A percentile compares a stretch with the other conserved stretches of the same genome.
Evolutionary conservation across 2,329 filamentous ascomycete genomes (phyloP).

Genomic region (Fusarium cicatricum): DNA sequence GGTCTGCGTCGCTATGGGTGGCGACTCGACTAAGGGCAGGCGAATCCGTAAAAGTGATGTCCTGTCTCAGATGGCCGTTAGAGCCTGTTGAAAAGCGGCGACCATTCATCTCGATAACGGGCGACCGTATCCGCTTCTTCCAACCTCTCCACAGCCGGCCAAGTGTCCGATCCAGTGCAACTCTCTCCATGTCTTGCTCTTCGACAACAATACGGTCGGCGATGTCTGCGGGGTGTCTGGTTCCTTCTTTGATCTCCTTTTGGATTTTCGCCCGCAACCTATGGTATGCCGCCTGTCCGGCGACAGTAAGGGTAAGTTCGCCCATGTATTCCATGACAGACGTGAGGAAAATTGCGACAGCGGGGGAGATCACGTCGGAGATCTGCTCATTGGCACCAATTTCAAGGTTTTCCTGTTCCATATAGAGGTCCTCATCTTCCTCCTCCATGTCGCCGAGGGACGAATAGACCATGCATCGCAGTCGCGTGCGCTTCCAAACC

Average conservation of each 20-base stretch:
- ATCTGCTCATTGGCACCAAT: conserved; percentile 63
- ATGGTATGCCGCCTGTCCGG: conserved; percentile 82
- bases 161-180: conserved; percentile 87
- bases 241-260: conserved; percentile 64
- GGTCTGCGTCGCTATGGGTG: conserved; percentile 44
- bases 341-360: conserved; percentile 94
- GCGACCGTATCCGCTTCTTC: conserved; percentile 82
- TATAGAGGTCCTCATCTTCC: conserved; percentile 91
- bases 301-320: conserved; percentile 87
- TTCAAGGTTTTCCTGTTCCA: conserved; percentile 79
- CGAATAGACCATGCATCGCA: conserved; percentile 98
- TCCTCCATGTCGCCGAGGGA: conserved; percentile 97
- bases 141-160: conserved; percentile 93
- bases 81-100: conserved; percentile 61
- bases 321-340: conserved; percentile 94
- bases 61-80: conserved; percentile 41
- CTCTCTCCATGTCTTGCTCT: conserved; percentile 90
- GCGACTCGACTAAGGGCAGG: conserved; percentile 40
- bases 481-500: conserved; percentile 90
- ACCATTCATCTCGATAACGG: conserved; percentile 56
- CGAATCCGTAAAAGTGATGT: conserved; percentile 51
- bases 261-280: conserved; percentile 68
- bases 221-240: conserved; percentile 55
- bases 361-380: conserved; percentile 80
- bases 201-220: conserved; percentile 81